Conservation (phyloP, 1,284 basidiomycete species). For the Phlebopus sp. region DNA sequence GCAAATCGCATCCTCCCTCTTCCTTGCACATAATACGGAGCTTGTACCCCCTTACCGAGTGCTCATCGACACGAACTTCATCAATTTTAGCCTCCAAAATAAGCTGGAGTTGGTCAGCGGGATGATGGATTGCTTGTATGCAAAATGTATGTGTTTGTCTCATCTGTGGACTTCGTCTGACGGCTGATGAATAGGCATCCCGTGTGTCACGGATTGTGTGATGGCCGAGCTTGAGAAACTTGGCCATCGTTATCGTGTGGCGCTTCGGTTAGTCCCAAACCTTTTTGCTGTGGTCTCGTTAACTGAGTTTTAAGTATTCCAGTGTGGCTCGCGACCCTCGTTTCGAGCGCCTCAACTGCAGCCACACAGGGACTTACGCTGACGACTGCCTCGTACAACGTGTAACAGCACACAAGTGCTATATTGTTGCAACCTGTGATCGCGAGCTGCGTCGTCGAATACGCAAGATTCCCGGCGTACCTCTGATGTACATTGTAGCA, state of each 20-base stretch:
- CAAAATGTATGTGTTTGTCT: conserved; percentile 78
- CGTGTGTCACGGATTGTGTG: conserved; percentile 98
- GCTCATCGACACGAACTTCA: conserved; percentile 99
- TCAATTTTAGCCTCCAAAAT: conserved; percentile 98
- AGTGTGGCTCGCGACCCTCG: conserved; percentile 96
- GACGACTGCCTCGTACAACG: conserved; percentile 98
- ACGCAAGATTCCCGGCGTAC: conserved; percentile 91
- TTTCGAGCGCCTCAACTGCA: conserved; percentile 91
- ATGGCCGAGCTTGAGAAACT: conserved; percentile 98
- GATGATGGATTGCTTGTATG: conserved; percentile 99
- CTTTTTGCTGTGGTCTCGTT: background rate
- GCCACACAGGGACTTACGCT: conserved; percentile 94
- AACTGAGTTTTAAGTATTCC: conserved; percentile 3
- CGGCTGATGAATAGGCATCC: conserved; percentile 68
- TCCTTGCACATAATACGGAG: conserved; percentile 94
- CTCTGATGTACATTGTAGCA: conserved; percentile 94
- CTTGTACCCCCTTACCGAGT: conserved; percentile 97
- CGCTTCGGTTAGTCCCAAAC: conserved; percentile 65
- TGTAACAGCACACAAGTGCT: conserved; percentile 93
- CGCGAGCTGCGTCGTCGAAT: conserved; percentile 89
- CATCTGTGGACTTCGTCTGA: conserved; percentile 2
- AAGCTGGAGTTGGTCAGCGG: conserved; percentile 94
- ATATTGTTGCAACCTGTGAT: conserved; percentile 98
- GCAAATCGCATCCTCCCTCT: conserved; percentile 86
- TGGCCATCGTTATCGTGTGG: conserved; percentile 93